Percentiles rank a stretch among this genome's conserved stretches.
Conservation (phyloP, 345 rosid species). For the Carallia pectinifolia region DNA sequence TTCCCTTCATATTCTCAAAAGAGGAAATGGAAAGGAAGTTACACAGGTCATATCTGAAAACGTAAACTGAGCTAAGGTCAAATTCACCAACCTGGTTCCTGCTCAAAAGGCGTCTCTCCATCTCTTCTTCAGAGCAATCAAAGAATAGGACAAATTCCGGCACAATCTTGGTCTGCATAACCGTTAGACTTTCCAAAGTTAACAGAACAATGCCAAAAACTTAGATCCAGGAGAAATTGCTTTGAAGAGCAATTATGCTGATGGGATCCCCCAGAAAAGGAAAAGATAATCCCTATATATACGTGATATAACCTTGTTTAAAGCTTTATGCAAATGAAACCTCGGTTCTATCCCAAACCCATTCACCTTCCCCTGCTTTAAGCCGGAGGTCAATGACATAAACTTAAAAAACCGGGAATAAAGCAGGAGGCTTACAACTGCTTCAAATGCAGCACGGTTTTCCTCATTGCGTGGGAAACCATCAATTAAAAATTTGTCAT, state of each 20-base stretch:
- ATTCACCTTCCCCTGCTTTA: not conserved
- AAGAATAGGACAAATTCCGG: conserved; percentile 23
- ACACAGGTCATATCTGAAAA: no score
- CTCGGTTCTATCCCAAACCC: not conserved
- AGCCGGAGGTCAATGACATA: not conserved
- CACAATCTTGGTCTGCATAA: conserved; percentile 15
- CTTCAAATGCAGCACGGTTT: conserved; percentile 20
- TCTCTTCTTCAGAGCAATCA: conserved; percentile 21
- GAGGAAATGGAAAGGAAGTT: no score
- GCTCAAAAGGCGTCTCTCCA: conserved; percentile 11
- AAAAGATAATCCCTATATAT: no score
- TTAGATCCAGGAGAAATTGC: not conserved
- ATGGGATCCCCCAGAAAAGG: not conserved
- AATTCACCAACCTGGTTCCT: conserved; percentile 16
- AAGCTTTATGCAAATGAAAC: not conserved
- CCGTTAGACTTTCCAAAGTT: not conserved
- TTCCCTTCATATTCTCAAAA: no score
- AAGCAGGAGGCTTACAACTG: conserved; percentile 6
- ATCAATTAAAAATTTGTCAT: conserved; percentile 9
- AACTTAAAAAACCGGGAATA: not conserved
- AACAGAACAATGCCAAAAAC: not conserved
- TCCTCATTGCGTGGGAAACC: conserved; percentile 17
- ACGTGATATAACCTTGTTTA: no score
- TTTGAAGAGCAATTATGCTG: no score
- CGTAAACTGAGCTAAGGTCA: not conserved